phyloP scores from a whole-genome alignment of 352 stramenopile species.

The Phytophthora sp. region DNA sequence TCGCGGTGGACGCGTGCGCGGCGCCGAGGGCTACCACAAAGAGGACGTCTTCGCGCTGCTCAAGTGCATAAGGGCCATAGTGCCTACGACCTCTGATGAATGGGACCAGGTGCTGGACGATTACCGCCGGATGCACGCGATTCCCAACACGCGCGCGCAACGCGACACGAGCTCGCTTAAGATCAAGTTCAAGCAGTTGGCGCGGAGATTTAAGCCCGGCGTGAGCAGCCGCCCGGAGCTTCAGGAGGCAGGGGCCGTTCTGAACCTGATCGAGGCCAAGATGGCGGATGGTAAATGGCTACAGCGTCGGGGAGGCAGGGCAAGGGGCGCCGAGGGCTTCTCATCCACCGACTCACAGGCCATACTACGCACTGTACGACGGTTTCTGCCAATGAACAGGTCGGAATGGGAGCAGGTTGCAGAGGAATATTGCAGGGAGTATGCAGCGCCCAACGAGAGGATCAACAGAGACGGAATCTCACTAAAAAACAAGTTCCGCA shows the following conservation, averaged over 20 bases:
- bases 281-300: slow-evolving; percentile 17
- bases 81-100: slow-evolving; percentile 28
- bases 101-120: slow-evolving; percentile 38
- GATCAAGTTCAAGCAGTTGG: slow-evolving; percentile 44
- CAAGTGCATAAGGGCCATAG: slow-evolving; percentile 14
- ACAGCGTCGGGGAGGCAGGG: slow-evolving; percentile 36
- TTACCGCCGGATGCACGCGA: slow-evolving; percentile 37
- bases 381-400: slow-evolving; percentile 23
- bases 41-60: slow-evolving; percentile 36
- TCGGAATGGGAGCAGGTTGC: slow-evolving; percentile 32
- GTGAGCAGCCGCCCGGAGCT: slow-evolving; percentile 10
- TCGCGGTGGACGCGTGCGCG: slow-evolving; percentile 34
- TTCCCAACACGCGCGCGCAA: slow-evolving; percentile 27
- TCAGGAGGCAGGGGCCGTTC: slow-evolving; percentile 22
- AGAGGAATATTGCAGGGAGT: slow-evolving; percentile 34
- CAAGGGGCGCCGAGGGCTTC: slow-evolving; percentile 38
- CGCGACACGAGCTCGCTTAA: slow-evolving; percentile 35
- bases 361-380: slow-evolving; percentile 25
- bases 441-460: slow-evolving; percentile 29
- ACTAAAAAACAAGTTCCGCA: slow-evolving; percentile 42
- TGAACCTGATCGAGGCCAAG: slow-evolving; percentile 33
- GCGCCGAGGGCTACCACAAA: slow-evolving; percentile 42
- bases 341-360: slow-evolving; percentile 22
- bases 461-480: slow-evolving; percentile 31
- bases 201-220: slow-evolving; percentile 11